A percentile compares a stretch with the other conserved stretches of the same genome.
These are phyloP conservation scores for Parasarocladium wereldwijsianum DNA, from an alignment of 2,329 filamentous ascomycete genomes.

Conservation along the genomic window DNA sequence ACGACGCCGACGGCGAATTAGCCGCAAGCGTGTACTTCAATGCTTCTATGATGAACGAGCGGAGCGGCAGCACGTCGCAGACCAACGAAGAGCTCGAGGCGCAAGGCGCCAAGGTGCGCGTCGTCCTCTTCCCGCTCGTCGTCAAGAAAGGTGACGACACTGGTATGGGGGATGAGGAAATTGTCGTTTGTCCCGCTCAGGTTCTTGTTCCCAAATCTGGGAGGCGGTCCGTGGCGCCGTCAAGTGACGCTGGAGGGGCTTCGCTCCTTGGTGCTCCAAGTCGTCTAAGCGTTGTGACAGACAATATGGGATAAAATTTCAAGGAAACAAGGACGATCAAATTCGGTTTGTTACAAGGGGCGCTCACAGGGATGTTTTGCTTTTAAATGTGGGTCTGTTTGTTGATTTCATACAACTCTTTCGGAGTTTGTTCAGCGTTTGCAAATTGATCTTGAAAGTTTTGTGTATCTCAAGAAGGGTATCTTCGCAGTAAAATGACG, in stretches of 20 bases:
- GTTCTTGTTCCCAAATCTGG: constrained; percentile 53
- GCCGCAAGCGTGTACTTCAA: constrained; percentile 83
- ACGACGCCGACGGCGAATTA: constrained; percentile 84
- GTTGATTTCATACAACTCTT: neutral
- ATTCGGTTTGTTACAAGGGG: too few relatives aligned
- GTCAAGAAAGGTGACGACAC: constrained; percentile 89
- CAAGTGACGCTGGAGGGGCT: constrained; percentile 36
- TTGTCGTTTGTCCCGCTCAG: constrained; percentile 89
- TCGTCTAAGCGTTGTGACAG: constrained; percentile 21
- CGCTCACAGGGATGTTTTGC: neutral
- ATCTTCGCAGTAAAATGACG: too few relatives aligned
- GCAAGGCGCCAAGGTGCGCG: constrained; percentile 63
- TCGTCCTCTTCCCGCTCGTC: constrained; percentile 90
- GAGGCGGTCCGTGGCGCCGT: constrained; percentile 25
- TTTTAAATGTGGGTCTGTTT: constrained; percentile 6
- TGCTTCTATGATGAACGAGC: constrained; percentile 86
- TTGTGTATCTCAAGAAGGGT: too few relatives aligned
- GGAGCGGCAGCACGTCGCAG: constrained; percentile 44
- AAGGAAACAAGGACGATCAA: too few relatives aligned
- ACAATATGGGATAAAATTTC: constrained; percentile 12
- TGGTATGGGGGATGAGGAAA: constrained; percentile 81
- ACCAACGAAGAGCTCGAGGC: constrained; percentile 70
- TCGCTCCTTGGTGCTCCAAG: constrained; percentile 21
- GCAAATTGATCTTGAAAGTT: constrained; percentile 2
- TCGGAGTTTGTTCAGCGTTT: constrained; percentile 1